Conservation (phyloP, 129 eudicot species). For the Escallonia rubra region DNA sequence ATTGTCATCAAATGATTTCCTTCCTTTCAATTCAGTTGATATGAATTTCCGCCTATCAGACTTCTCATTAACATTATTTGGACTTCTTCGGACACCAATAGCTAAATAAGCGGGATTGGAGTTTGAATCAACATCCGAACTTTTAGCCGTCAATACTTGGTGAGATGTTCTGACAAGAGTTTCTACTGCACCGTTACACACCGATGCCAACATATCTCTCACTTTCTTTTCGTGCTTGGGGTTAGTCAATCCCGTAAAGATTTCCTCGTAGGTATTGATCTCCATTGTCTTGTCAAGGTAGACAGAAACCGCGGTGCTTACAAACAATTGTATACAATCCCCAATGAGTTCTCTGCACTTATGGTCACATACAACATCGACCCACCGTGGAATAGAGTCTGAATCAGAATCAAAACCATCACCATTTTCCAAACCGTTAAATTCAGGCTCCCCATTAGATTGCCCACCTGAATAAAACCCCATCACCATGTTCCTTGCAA, state of each 20-base stretch:
- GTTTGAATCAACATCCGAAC: constrained; percentile 14
- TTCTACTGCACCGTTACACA: constrained; percentile 69
- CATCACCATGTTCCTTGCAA: constrained; percentile 60
- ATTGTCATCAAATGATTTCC: constrained; percentile 20
- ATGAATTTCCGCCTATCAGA: constrained; percentile 20
- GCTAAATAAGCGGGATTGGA: constrained; percentile 6
- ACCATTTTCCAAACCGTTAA: constrained; percentile 7
- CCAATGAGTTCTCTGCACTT: constrained; percentile 48
- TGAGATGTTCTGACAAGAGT: constrained; percentile 68
- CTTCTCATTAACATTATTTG: constrained; percentile 22
- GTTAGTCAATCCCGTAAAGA: constrained; percentile 67
- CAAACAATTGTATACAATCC: constrained; percentile 59
- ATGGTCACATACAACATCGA: constrained; percentile 42
- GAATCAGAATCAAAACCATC: not conserved
- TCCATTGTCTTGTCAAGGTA: constrained; percentile 78
- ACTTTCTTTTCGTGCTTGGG: constrained; percentile 68
- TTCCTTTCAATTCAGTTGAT: constrained; percentile 11
- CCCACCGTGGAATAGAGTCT: constrained; percentile 32
- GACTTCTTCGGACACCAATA: constrained; percentile 17
- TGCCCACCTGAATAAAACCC: constrained; percentile 39
- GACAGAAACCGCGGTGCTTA: constrained; percentile 69
- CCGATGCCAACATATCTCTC: constrained; percentile 39
- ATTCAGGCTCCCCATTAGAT: not conserved
- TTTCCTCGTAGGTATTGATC: constrained; percentile 63
- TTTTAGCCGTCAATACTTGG: constrained; percentile 43